Base-by-base conservation (phyloP, 257 asterid species). In the Galeopsis tetrahit region DNA sequence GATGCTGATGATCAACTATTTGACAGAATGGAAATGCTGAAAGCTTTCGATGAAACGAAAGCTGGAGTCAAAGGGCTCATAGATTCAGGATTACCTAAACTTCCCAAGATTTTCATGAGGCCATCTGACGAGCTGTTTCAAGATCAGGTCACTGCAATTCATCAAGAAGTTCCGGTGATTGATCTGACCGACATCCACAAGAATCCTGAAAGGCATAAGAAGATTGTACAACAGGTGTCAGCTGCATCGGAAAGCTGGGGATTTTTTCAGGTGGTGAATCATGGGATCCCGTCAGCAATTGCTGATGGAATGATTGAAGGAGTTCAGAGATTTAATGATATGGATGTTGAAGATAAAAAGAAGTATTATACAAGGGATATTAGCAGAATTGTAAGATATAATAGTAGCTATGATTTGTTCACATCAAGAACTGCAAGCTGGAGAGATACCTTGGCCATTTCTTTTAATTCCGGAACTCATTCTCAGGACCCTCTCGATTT, bases 41-140 rank as follows among this genome's bases (percentile, higher is more conserved):
- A 59, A 67, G 89, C 84, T n/a, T 88, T 88, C 34, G 94, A 88
- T 10, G 85, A 82, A 52, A 82, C 89, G 2, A 73, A 73, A 38
- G 82, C 80, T 10, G 94, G 94, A 3, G 94, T 85, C 1, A 88
- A 88, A 80, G 91, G 91, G 4, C 77, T 88, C 4, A 3, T 60
- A 0, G 94, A 85, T 39, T 71, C 80, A 1, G 90, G 87, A 4
- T 3, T 55, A 7, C 35, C 13, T 6, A 21, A 55, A 28, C n/a
- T 55, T 2, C 4, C 61, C 61, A 17, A 21, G 35, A 55, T 55
- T 3, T 55, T 55, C 61, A 8, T 55, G n/a, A 55, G n/a, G 61
- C 61, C 61, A 1, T 17, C 61, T 7, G 61, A 17, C 13, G 61
- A 55, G 13, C 35, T 55, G 61, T 1, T 17, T 21, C 13, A 7